These are phyloP conservation scores for Solanum tarapatanum DNA, from an alignment of 257 asterid species.

Conservation along the genomic window DNA sequence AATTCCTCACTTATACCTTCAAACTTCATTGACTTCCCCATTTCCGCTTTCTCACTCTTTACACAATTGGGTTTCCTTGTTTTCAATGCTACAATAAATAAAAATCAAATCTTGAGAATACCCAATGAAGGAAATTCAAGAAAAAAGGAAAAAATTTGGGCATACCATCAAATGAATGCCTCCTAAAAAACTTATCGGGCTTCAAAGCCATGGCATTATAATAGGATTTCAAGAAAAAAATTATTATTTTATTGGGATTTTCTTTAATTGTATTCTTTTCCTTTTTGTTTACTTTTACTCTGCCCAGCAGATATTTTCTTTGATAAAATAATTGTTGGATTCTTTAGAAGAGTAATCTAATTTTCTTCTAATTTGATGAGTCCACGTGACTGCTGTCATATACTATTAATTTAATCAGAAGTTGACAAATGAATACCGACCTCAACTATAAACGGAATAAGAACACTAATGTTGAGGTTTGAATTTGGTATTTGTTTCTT, in stretches of 20 bases:
- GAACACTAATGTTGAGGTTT: not conserved
- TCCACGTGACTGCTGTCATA: not conserved
- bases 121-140: not conserved
- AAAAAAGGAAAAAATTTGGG: not conserved
- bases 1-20: slow-evolving; percentile 2
- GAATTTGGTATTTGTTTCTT: not conserved
- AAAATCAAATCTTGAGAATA: not conserved
- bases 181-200: not conserved
- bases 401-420: not conserved
- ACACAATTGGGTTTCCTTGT: not conserved
- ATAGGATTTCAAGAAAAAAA: not conserved
- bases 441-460: not conserved
- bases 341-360: not conserved
- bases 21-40: slow-evolving; percentile 8
- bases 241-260: not conserved
- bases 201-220: not conserved
- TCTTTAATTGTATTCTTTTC: not conserved
- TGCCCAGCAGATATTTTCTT: not conserved
- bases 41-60: not conserved
- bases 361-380: not conserved
- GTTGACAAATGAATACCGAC: not conserved
- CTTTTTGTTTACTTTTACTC: not conserved
- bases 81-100: not conserved
- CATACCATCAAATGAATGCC: not conserved
- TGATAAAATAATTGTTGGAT: not conserved